Percentiles rank a stretch among this genome's conserved stretches.
Evolutionary conservation across 495 filamentous ascomycete species (phyloP).

Genomic region (Neurospora pannonica): DNA sequence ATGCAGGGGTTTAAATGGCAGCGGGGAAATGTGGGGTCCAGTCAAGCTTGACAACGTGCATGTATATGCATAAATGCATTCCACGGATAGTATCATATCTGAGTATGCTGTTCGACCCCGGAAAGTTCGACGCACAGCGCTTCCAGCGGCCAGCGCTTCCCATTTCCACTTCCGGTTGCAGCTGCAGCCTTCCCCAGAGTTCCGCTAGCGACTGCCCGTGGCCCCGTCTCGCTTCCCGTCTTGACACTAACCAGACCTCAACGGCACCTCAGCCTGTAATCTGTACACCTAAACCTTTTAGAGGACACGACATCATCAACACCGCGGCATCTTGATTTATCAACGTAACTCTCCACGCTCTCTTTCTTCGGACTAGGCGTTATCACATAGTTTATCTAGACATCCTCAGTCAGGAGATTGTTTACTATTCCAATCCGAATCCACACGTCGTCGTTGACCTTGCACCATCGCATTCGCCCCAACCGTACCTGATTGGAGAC

Average conservation of each 20-base stretch:
- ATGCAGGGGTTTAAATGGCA: neutral
- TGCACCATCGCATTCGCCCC: neutral
- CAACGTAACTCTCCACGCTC: neutral
- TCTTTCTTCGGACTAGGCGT: neutral
- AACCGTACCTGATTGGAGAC: neutral
- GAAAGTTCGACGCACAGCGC: neutral
- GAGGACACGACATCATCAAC: neutral
- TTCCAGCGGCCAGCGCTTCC: neutral
- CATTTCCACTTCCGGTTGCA: neutral
- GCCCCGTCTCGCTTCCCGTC: neutral
- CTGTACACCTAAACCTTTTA: neutral
- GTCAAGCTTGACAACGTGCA: neutral
- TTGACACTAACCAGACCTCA: neutral
- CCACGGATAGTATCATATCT: neutral
- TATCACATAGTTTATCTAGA: neutral
- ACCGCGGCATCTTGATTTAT: neutral
- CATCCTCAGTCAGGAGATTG: neutral
- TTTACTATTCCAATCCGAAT: neutral
- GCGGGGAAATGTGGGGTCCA: neutral
- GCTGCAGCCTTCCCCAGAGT: neutral
- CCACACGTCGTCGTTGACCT: neutral
- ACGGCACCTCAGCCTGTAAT: neutral
- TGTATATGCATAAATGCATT: neutral
- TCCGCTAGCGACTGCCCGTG: neutral
- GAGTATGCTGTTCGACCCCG: neutral